Base-by-base conservation (phyloP, 352 stramenopile genomes). In the Pythium scleroteichum region DNA sequence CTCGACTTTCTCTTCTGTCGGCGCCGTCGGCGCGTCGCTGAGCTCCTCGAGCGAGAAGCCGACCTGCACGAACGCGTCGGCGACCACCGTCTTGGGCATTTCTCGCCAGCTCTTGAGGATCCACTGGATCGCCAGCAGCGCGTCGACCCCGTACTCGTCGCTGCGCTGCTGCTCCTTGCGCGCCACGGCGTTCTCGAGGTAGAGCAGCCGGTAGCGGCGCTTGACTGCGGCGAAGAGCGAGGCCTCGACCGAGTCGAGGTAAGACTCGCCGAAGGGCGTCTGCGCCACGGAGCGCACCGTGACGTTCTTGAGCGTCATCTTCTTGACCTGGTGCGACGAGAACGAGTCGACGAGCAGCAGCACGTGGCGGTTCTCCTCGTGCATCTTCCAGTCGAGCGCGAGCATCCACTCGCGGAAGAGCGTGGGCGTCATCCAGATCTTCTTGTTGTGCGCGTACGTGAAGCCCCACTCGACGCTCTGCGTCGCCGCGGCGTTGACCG, bases 371-470 rank as follows among this genome's bases (percentile, higher is more conserved):
- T 88, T 81, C 35, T 75, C 73, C 59, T 90, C 75, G 50, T 85
- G 83, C 82, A 94, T 88, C 29, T 78, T 77, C 77, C 78, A 87
- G 69, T 94, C 84, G 16, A 94, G 67, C 40, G 82, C 74, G 38
- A 90, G 60, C 19, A 94, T 63, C 84, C 84, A 94, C 48, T 92
- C 79, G 19, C 82, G 84, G 35, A 94, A 79, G 47, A 94, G 68
- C n/a, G 76, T 88, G 17, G 82, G 79, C 14, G 82, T 75, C 60
- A 90, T 71, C 82, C 82, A 90, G 14, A 82, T 69, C 47, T 82
- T 85, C 53, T 76, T 75, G 62, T 92, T 92, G 71, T 79, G 77
- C 2, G 79, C 71, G 65, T 87, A 92, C 54, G 82, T 78, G 57
- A 87, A 88, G 19, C 69, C 66, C 24, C 64, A 66, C 48, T 71